Base-by-base conservation (phyloP, 164 flowering plant species). In the Sextonia rubra region DNA sequence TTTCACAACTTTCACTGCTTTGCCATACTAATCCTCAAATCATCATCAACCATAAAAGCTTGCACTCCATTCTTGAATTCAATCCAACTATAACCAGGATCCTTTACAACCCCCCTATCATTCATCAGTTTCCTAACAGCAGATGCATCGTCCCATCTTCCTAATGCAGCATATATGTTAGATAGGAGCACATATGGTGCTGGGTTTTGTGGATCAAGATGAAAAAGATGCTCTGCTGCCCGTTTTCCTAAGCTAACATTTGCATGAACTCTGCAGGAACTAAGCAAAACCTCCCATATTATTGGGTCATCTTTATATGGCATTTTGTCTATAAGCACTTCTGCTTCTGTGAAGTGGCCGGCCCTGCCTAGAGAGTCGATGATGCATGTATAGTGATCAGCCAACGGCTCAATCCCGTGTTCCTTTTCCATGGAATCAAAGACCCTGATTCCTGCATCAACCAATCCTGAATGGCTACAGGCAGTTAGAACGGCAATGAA, bases 391-490 rank as follows among this genome's bases (percentile, higher is more conserved):
- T 85, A 89, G 79, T 93, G 97, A 71, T 90, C 91, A 74, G 81
- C 79, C 74, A 73, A 73, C 27, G 97, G 94, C 48, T 86, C 80
- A 8, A 89, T 68, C 24, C 82, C 83, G 75, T 86, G 83, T 25
- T 85, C 83, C 60, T 67, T 69, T 72, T 78, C 74, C 93, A 93
- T 91, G 32, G 90, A 84, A 56, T 88, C 78, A 71, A 93, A 85
- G 75, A 90, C 84, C 49, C 76, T 78, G 55, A 91, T 64, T 20
- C 87, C 96, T 64, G 14, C 72, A 78, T 90, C 94, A 58, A 85
- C 89, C 82, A 90, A 74, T 69, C 91, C 98, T 12, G 91, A 81
- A 80, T 89, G 98, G 79, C 93, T 94, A 76, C 98, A 91, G 37
- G 91, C 97, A 47, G 94, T 86, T 47, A 90, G 80, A 75, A 88